Evolutionary conservation across 352 stramenopile genomes (phyloP).

Genomic region (Pythium aphanidermatum): DNA sequence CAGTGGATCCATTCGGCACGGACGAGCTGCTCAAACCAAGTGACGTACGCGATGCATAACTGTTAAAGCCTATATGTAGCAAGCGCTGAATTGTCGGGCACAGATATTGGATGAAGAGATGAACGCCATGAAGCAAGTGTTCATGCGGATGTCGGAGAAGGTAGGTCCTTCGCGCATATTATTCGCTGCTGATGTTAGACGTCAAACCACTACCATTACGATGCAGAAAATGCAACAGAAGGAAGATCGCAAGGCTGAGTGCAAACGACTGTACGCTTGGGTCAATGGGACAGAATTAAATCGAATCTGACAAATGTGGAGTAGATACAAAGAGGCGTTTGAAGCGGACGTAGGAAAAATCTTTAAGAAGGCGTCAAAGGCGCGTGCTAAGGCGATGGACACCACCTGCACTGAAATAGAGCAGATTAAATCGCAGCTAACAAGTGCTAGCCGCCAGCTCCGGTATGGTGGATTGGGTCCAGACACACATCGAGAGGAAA

Average conservation of each 20-base stretch:
- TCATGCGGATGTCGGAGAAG: slow-evolving; percentile 25
- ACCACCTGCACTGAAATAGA: slow-evolving; percentile 6
- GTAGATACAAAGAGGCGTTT: slow-evolving; percentile 18
- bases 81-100: background rate
- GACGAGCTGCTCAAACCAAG: slow-evolving; percentile 3
- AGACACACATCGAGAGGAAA: no score
- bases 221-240: slow-evolving; percentile 23
- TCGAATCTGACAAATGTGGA: background rate
- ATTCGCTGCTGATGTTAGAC: background rate
- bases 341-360: slow-evolving; percentile 15
- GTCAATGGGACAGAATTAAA: background rate
- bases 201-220: background rate
- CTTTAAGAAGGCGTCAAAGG: slow-evolving; percentile 8
- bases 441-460: background rate
- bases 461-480: background rate
- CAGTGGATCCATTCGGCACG: slow-evolving; percentile 5
- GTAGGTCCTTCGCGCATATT: slow-evolving; percentile 1
- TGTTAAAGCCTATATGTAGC: background rate
- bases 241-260: slow-evolving; percentile 17
- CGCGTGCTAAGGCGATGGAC: slow-evolving; percentile 4
- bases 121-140: slow-evolving; percentile 25
- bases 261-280: slow-evolving; percentile 13
- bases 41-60: background rate
- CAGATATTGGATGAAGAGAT: slow-evolving; percentile 22
- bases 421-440: background rate